phyloP scores from a whole-genome alignment of 208 protist species.

The Cochliopodium minus region DNA sequence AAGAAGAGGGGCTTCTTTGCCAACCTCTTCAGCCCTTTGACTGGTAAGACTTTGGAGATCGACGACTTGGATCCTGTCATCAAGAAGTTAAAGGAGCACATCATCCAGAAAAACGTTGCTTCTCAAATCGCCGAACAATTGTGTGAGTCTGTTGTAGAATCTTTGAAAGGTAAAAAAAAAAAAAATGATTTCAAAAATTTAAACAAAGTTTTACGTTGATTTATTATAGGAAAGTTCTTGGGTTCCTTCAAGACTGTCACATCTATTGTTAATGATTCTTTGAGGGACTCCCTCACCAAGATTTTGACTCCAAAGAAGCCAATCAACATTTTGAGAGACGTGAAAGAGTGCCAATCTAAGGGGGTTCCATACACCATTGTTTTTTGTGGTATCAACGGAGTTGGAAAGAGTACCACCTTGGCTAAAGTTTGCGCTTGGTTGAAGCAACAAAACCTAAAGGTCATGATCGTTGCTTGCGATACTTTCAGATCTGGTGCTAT shows the following conservation, averaged over 20 bases:
- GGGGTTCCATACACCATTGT: slow-evolving; percentile 81
- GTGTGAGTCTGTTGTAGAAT: slow-evolving; percentile 67
- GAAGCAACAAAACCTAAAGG: slow-evolving; percentile 57
- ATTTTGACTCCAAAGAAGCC: slow-evolving; percentile 83
- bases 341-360: slow-evolving; percentile 29
- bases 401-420: slow-evolving; percentile 96
- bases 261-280: slow-evolving; percentile 44
- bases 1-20: slow-evolving; percentile 40
- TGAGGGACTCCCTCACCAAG: slow-evolving; percentile 64
- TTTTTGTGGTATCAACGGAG: slow-evolving; percentile 97
- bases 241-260: slow-evolving; percentile 67
- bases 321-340: slow-evolving; percentile 81
- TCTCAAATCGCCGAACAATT: slow-evolving; percentile 81
- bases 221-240: no score
- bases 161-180: slow-evolving; percentile 66
- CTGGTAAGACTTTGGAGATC: slow-evolving; percentile 46
- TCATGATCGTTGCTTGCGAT: slow-evolving; percentile 95
- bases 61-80: slow-evolving; percentile 70
- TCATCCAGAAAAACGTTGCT: slow-evolving; percentile 93
- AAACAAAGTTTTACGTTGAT: no score
- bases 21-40: slow-evolving; percentile 51
- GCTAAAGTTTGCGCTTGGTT: slow-evolving; percentile 91
- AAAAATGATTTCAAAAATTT: no score
- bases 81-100: slow-evolving; percentile 61
- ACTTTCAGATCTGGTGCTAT: slow-evolving; percentile 98